Base-by-base conservation (phyloP, 192 early-diverging fungal species). In the Chytriomyces confervae region DNA sequence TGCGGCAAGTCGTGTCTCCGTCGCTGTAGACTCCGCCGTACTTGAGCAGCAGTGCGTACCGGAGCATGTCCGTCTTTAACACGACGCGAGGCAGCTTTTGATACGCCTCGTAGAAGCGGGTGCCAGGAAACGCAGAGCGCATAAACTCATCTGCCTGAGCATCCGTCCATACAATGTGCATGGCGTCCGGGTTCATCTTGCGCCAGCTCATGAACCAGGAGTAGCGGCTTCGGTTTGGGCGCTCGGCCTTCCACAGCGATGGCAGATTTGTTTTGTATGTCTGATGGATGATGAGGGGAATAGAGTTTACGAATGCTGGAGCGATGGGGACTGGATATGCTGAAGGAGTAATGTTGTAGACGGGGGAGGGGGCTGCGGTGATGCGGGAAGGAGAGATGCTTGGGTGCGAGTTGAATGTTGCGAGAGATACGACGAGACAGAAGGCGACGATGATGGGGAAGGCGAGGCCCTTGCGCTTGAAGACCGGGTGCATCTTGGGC, bases 11-110 rank as follows among this genome's bases (percentile, higher is more conserved):
- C 1, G 81, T 82, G 67, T 83, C 81, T 5, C 61, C 23, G 67
- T 83, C 81, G 47, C 66, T 43, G 51, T 83, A 83, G 9, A 83
- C 65, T 53, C 81, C 81, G 61, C 81, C 81, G 50, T 69, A 77
- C 1, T 61, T 27, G 48, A 44, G 29, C 57, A 83, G 43, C 18
- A 83, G 51, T 27, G 76, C 43, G 64, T 82, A 82, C 13, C 81
- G 67, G 0, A 47, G 36, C 11, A 69, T 23, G 47, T 69, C 67
- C 13, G 18, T 29, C 46, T 69, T 69, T 44, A 77, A 27, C 24
- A 70, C 76, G 24, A 43, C 49, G 23, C 45, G 63, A 2, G 51
- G 76, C 44, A 77, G 49, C 66, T 61, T 27, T 27, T 16, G 18
- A 46, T 27, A 72, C 0, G 70, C 57, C 3, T 51, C 23, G 51